Percentiles rank a stretch among this genome's conserved stretches.
Evolutionary conservation across 1,284 basidiomycete species (phyloP).

Genomic region (Flammula alnicola): DNA sequence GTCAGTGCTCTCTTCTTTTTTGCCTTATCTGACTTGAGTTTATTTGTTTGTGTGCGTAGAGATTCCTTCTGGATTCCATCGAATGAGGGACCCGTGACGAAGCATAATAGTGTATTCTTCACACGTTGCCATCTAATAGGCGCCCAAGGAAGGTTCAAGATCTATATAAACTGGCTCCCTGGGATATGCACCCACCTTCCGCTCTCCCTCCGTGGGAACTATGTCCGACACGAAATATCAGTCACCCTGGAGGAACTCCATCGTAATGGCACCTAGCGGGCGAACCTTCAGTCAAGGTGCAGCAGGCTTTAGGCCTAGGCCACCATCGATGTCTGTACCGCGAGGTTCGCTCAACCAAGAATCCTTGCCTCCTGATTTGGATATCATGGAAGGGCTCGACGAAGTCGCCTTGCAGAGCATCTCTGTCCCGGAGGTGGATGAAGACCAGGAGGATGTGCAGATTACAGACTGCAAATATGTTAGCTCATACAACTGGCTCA

Average conservation of each 20-base stretch:
- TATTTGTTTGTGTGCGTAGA: not conserved
- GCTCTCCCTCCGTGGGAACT: not conserved
- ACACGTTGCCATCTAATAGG: conserved; percentile 19
- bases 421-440: conserved; percentile 18
- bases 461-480: conserved; percentile 47
- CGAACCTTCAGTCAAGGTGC: conserved; percentile 14
- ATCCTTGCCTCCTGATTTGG: conserved; percentile 33
- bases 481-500: conserved; percentile 62
- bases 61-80: conserved; percentile 7
- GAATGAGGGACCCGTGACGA: conserved; percentile 2
- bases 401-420: conserved; percentile 31
- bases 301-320: conserved; percentile 9
- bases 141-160: conserved; percentile 17
- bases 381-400: conserved; percentile 39
- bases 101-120: not conserved
- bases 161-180: conserved; percentile 12
- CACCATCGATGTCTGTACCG: conserved; percentile 7
- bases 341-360: conserved; percentile 10
- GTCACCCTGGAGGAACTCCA: conserved; percentile 28
- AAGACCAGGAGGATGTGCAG: conserved; percentile 31
- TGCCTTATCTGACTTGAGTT: not conserved
- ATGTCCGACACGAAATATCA: conserved; percentile 21
- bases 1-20: not conserved
- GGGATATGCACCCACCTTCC: not conserved
- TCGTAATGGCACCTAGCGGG: conserved; percentile 27